Evolutionary conservation across 257 asterid genomes (phyloP).

Genomic region (Solanum paucissectum): DNA sequence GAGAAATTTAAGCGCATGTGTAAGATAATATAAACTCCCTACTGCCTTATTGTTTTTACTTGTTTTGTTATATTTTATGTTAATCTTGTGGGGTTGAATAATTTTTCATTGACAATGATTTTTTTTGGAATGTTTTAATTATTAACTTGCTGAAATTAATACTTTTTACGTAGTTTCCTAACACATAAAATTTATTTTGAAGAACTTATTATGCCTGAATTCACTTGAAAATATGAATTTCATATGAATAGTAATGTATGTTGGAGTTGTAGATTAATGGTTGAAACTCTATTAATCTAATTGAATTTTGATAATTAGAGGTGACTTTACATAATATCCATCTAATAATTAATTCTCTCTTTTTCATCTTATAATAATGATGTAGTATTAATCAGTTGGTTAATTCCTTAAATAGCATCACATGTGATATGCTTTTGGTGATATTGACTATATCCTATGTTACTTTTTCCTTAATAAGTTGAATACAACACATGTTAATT

Average conservation of each 20-base stretch:
- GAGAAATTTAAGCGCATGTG: conserved; percentile 73
- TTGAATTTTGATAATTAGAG: neutral
- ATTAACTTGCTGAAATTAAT: too few species aligned
- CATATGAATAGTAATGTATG: neutral
- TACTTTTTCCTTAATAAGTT: neutral
- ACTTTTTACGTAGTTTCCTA: neutral
- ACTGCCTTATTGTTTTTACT: neutral
- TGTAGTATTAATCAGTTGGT: neutral
- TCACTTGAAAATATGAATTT: neutral
- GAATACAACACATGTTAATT: neutral
- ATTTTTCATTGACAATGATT: too few species aligned
- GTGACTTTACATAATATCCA: neutral
- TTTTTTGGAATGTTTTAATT: neutral
- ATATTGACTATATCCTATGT: neutral
- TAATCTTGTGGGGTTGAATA: neutral
- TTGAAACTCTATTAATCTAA: neutral
- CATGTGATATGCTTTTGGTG: neutral
- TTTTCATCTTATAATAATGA: neutral
- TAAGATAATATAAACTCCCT: neutral
- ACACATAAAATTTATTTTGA: neutral
- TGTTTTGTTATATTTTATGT: neutral
- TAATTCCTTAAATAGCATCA: neutral
- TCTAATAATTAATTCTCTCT: neutral
- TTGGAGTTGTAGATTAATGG: neutral
- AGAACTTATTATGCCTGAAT: neutral